Conservation (phyloP, 495 filamentous ascomycete species). For the Aspergillus coremiiformis region DNA sequence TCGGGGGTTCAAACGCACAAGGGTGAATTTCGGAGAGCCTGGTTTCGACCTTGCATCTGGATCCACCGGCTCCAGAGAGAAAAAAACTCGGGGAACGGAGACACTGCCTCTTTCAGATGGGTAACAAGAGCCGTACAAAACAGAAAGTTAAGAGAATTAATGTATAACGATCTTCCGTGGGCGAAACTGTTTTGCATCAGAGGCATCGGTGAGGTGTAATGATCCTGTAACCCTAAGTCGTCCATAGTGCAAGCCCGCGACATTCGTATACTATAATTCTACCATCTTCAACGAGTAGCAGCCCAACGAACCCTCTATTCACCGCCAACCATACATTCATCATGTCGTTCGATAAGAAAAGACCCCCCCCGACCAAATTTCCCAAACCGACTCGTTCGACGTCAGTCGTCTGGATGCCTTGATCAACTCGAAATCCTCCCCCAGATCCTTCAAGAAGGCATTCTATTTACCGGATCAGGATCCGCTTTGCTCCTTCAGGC, state of each 20-base stretch:
- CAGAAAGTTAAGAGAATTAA: background rate
- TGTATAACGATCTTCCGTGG: background rate
- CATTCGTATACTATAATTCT: background rate
- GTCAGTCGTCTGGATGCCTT: constrained; percentile 21
- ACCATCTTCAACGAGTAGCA: background rate
- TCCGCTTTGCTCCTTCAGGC: constrained; percentile 36
- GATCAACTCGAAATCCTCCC: constrained; percentile 31
- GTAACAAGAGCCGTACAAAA: background rate
- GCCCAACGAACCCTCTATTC: background rate
- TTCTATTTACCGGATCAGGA: constrained; percentile 33
- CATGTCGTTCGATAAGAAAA: constrained; percentile 16
- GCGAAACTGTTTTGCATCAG: background rate
- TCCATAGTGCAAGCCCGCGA: background rate
- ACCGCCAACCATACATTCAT: background rate
- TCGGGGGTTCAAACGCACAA: background rate
- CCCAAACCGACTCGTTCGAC: constrained; percentile 2
- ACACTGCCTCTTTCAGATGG: constrained; percentile 6
- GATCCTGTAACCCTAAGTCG: background rate
- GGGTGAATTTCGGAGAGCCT: background rate
- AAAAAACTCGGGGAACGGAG: background rate
- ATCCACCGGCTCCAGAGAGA: background rate
- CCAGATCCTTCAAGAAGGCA: constrained; percentile 36
- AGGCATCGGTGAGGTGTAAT: background rate
- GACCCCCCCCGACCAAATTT: constrained; percentile 17
- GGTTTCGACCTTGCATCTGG: background rate